Evolutionary conservation across 768 basidiomycete species (phyloP), one percentile per base, ranked within the genome.

Genomic region (Butyriboletus loyo): DNA sequence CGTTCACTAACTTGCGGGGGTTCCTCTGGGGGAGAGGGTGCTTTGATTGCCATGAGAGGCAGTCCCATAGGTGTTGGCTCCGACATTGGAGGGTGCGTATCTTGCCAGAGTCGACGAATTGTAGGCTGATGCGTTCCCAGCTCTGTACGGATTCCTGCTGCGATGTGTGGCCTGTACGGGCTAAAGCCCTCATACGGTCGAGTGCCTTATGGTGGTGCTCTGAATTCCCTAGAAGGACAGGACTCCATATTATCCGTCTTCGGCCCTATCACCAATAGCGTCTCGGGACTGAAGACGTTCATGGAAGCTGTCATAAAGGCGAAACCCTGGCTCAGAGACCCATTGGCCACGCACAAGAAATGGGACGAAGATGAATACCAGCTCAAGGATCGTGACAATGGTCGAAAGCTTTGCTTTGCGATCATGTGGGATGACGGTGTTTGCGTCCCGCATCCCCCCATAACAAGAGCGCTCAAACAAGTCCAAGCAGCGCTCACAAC

Each of bases 21-120:
- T 2, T 92, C 89, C 0, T 89, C 86, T 4, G 92, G 92, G 7
- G 92, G 92, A 31, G 92, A 94, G 72, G 87, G 87, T 37, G 88
- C 91, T 1, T 76, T 94, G 7, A 60, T 92, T 38, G 84, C 59
- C 25, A 41, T 69, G 54, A 73, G 64, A 49, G 79, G 80, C 31
- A 72, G 72, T 31, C 71, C 73, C 2, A 38, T 81, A 54, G 87
- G 90, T 27, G 79, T 91, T 11, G 91, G 90, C 38, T 86, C 90
- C 24, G 91, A 92, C 64, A 81, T 92, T 52, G 87, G 86, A 61
- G 87, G 89, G 87, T 87, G 63, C 11, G 70, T 65, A 15, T 22
- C 40, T 50, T 21, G 31, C 6, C 7, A 21, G 11, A 39, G 6
- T 31, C 13, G 22, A 42, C 5, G 32, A 2, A 37, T 17, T 4